Evolutionary conservation across 1,139 yeast genomes (phyloP).

Genomic region (Scheffersomyces segobiensis): DNA sequence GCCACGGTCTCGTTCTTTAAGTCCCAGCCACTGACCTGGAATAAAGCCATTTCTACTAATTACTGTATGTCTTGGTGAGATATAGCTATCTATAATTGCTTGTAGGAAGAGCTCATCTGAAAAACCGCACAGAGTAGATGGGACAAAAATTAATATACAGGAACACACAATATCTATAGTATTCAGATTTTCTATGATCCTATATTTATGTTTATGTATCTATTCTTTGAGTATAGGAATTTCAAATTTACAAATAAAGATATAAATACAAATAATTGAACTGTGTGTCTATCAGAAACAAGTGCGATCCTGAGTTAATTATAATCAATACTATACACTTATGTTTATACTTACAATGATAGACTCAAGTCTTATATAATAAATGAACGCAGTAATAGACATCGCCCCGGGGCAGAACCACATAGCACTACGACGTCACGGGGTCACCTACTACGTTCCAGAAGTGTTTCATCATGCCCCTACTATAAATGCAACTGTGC

Average conservation of each 20-base stretch:
- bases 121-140: not conserved
- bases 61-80: not conserved
- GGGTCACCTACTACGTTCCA: slow-evolving; percentile 29
- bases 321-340: not conserved
- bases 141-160: not conserved
- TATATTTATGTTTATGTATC: not conserved
- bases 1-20: slow-evolving; percentile 56
- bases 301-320: not conserved
- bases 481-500: slow-evolving; percentile 22
- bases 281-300: not conserved
- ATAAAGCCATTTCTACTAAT: slow-evolving; percentile 56
- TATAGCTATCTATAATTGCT: not conserved
- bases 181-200: not conserved
- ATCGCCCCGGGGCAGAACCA: slow-evolving; percentile 35
- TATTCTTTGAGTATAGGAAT: not conserved
- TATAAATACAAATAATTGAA: not conserved
- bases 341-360: not conserved
- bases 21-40: slow-evolving; percentile 83
- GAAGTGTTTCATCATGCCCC: slow-evolving; percentile 33
- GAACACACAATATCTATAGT: not conserved
- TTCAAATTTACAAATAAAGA: too few species aligned
- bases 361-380: not conserved
- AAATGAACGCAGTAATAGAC: slow-evolving; percentile 15
- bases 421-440: slow-evolving; percentile 22
- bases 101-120: not conserved